phyloP scores from a whole-genome alignment of 148 eudicot genomes.

The Fallopia convolvulus region DNA sequence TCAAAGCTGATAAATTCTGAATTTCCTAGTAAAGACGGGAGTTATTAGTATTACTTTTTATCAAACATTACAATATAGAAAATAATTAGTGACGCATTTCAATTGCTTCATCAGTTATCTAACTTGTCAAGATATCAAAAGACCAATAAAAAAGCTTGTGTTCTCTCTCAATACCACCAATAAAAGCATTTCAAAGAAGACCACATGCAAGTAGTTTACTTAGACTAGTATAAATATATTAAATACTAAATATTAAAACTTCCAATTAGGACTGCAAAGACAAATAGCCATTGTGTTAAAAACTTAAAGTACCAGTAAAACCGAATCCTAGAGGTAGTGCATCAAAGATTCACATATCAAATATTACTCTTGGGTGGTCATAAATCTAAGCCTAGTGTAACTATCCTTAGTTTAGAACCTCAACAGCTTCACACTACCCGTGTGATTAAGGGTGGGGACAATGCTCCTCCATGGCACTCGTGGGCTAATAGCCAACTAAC shows the following conservation, averaged over 20 bases:
- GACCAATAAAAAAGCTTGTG: constrained; percentile 41
- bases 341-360: too few relatives aligned
- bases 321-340: background rate
- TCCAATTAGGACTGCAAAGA: background rate
- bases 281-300: background rate
- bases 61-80: too few relatives aligned
- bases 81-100: too few relatives aligned
- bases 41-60: too few relatives aligned
- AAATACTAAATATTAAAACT: background rate
- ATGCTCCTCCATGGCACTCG: too few relatives aligned
- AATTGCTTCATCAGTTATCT: too few relatives aligned
- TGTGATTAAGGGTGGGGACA: background rate
- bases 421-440: background rate
- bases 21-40: too few relatives aligned
- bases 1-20: too few relatives aligned
- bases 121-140: too few relatives aligned
- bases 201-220: constrained; percentile 41
- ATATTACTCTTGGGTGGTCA: too few relatives aligned
- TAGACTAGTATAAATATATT: background rate
- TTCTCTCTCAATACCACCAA: constrained; percentile 90
- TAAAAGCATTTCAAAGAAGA: constrained; percentile 92
- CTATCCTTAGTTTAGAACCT: background rate
- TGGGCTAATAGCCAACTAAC: too few relatives aligned
- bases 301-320: background rate
- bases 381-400: background rate